phyloP scores from a whole-genome alignment of 2,329 filamentous ascomycete species.

The Cytospora schulzeri region DNA sequence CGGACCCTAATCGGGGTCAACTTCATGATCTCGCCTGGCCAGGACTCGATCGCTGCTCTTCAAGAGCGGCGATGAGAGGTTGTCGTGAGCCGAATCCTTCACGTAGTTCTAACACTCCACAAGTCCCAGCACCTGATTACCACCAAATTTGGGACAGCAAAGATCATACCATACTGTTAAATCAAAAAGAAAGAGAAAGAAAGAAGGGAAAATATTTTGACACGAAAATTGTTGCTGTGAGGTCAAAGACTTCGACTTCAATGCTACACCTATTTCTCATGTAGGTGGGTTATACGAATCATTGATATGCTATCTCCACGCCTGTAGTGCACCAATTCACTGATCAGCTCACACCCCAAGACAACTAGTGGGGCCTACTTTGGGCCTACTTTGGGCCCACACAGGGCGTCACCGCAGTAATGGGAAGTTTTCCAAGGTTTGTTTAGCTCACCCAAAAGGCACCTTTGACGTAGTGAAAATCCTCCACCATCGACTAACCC shows the following conservation, averaged over 20 bases:
- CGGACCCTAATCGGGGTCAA: conserved; percentile 53
- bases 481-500: conserved; percentile 10
- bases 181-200: not conserved
- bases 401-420: not conserved
- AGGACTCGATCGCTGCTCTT: not conserved
- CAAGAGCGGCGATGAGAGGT: not conserved
- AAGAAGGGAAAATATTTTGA: too few species aligned
- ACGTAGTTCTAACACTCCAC: not conserved
- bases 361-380: not conserved
- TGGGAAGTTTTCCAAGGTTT: conserved; percentile 6
- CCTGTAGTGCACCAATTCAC: not conserved
- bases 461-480: conserved; percentile 21
- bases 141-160: not conserved
- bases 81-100: not conserved
- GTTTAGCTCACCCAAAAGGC: conserved; percentile 5
- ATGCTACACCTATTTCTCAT: not conserved
- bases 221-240: not conserved
- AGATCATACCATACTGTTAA: not conserved
- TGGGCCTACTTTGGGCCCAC: not conserved
- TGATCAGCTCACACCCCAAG: not conserved
- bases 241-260: not conserved
- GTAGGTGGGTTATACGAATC: too few species aligned
- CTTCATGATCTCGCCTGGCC: conserved; percentile 39
- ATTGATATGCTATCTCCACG: not conserved
- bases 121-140: not conserved